phyloP scores from a whole-genome alignment of 2,329 filamentous ascomycete species.

The Achaetomium macrosporum region DNA sequence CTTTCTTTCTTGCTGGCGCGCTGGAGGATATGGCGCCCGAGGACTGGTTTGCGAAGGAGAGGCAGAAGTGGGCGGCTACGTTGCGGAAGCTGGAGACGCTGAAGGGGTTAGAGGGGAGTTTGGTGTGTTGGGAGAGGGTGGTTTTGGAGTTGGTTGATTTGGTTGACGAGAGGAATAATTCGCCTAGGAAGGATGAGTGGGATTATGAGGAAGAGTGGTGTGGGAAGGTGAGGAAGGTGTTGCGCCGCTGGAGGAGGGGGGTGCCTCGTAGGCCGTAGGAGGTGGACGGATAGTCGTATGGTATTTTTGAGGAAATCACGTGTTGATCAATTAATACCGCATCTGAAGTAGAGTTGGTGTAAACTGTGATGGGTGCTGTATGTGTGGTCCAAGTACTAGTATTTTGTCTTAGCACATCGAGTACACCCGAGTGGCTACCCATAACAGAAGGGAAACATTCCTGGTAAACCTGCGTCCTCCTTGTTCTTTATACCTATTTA shows the following conservation, averaged over 20 bases:
- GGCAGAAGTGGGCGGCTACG: not conserved
- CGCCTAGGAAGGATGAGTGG: not conserved
- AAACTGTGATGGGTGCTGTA: no score
- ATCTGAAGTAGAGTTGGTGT: no score
- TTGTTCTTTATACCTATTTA: no score
- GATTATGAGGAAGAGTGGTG: not conserved
- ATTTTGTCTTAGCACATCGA: no score
- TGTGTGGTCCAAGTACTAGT: no score
- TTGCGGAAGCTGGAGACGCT: constrained; percentile 1
- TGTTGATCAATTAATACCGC: no score
- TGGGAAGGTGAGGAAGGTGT: not conserved
- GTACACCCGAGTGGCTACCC: no score
- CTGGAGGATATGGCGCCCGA: not conserved
- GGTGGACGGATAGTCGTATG: not conserved
- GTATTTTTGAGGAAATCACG: no score
- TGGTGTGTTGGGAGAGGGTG: constrained; percentile 10
- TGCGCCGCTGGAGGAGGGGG: not conserved
- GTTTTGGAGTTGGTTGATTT: constrained; percentile 4
- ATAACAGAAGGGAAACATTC: no score
- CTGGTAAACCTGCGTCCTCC: no score
- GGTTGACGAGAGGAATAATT: not conserved
- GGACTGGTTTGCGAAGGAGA: constrained; percentile 8
- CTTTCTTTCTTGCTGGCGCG: not conserved
- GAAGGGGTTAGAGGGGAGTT: constrained; percentile 6
- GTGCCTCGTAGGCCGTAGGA: constrained; percentile 3